Percentiles rank a stretch among this genome's conserved stretches.
These are phyloP conservation scores for Mycena sanguinolenta DNA, from an alignment of 768 basidiomycete species.

Conservation along the genomic window DNA sequence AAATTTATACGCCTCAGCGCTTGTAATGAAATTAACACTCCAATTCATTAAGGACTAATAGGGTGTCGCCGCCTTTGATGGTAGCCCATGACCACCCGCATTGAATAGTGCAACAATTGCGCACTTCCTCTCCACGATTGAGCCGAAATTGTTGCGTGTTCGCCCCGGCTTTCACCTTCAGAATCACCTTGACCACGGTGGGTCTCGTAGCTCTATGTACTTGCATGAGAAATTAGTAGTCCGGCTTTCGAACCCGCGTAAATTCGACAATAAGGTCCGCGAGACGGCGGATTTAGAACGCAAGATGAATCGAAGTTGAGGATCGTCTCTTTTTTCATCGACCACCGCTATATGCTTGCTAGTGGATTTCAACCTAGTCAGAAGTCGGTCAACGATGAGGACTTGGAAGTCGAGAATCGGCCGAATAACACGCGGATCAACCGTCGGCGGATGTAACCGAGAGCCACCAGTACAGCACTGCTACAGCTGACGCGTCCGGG, in stretches of 20 bases:
- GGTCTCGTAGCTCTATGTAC: too few species aligned
- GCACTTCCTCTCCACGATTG: background rate
- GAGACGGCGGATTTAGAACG: background rate
- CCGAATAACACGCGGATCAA: background rate
- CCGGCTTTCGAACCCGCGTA: too few species aligned
- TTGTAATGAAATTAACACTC: too few species aligned
- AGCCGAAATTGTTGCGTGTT: background rate
- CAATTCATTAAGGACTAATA: too few species aligned
- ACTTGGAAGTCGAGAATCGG: too few species aligned
- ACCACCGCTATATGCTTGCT: background rate
- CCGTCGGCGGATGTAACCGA: background rate
- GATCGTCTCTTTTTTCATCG: background rate
- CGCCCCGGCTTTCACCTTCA: background rate
- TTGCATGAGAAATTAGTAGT: background rate
- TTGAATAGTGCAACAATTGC: too few species aligned
- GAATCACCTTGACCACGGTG: background rate
- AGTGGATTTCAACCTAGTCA: too few species aligned
- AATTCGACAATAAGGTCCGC: background rate
- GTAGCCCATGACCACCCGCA: too few species aligned
- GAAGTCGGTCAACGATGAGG: too few species aligned
- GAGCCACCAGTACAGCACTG: background rate
- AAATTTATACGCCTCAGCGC: too few species aligned
- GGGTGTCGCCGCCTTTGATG: too few species aligned
- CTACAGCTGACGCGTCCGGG: constrained; percentile 2
- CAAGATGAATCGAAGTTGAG: background rate